Evolutionary conservation across 2,329 filamentous ascomycete genomes (phyloP), one percentile per base, ranked within the genome.

Genomic region (Cladosporium austrohemisphaericum): DNA sequence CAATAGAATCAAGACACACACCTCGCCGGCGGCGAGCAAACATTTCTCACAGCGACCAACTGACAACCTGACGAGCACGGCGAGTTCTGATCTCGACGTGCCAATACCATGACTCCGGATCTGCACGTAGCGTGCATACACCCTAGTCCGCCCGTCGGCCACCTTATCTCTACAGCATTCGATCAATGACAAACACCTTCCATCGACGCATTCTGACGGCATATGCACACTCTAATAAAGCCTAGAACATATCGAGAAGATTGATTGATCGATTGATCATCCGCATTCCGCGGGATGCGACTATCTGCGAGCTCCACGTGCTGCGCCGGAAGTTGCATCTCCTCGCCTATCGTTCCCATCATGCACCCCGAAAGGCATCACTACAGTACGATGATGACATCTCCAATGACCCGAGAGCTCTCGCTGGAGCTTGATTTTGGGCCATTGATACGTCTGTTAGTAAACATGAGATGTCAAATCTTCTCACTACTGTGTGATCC

Each of bases 261-360:
- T 41, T 26, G 25, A 31, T 9, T 35, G 22, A 31, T 31, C 31
- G 29, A 13, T 6, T 31, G 29, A 5, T n/a, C n/a, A n/a, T n/a
- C n/a, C n/a, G n/a, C n/a, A n/a, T n/a, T 41, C 26, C 38, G 38
- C 26, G 26, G 26, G 25, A n/a, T 41, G 38, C 26, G 31, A 20
- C 38, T 31, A 31, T 13, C 25, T n/a, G n/a, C n/a, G 14, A 5
- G 18, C n/a, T 35, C 29, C 41, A 45, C 41, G 41, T 35, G 41
- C 26, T 22, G 26, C 33, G 38, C 36, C 38, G 33, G 44, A 32
- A 33, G 25, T 20, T 35, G 26, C 35, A 44, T 41, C 14, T 29
- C 35, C 20, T 33, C 51, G 57, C 57, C 54, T 60, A 58, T 58
- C n/a, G n/a, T n/a, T n/a, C n/a, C n/a, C 56, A 25, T 6, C 51